Evolutionary conservation across 2,329 filamentous ascomycete genomes (phyloP).

Genomic region (Annulohypoxylon truncatum): DNA sequence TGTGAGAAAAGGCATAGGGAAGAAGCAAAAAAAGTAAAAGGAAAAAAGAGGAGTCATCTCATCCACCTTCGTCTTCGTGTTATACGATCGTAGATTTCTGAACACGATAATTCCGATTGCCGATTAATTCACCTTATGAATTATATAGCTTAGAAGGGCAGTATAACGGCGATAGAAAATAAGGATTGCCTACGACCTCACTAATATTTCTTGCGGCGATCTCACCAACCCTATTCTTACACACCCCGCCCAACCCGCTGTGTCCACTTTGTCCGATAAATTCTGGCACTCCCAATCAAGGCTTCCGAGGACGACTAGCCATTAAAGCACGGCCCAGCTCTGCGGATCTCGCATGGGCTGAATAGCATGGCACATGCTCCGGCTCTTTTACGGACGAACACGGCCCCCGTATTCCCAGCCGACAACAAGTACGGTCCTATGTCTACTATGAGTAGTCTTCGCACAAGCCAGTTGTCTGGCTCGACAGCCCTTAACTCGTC

Average conservation of each 20-base stretch:
- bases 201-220: conserved; percentile 26
- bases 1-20: conserved; percentile 21
- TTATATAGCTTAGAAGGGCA: conserved; percentile 9
- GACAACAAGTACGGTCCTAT: conserved; percentile 60
- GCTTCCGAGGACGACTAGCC: conserved; percentile 8
- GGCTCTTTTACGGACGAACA: conserved; percentile 67
- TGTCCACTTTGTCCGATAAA: conserved; percentile 18
- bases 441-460: conserved; percentile 63
- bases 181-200: conserved; percentile 16
- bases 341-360: conserved; percentile 48
- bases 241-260: conserved; percentile 18
- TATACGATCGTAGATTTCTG: conserved; percentile 6
- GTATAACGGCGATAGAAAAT: conserved; percentile 19
- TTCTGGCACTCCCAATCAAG: conserved; percentile 12
- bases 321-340: conserved; percentile 20
- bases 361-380: conserved; percentile 69
- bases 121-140: conserved; percentile 13
- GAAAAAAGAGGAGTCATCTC: conserved; percentile 5
- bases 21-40: not conserved
- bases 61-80: not conserved
- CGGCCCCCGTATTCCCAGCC: conserved; percentile 65
- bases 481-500: conserved; percentile 64
- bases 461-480: conserved; percentile 72
- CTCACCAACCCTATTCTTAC: conserved; percentile 22
- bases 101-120: not conserved